Evolutionary conservation across 768 basidiomycete genomes (phyloP).

Genomic region (Termitomyces sp.): DNA sequence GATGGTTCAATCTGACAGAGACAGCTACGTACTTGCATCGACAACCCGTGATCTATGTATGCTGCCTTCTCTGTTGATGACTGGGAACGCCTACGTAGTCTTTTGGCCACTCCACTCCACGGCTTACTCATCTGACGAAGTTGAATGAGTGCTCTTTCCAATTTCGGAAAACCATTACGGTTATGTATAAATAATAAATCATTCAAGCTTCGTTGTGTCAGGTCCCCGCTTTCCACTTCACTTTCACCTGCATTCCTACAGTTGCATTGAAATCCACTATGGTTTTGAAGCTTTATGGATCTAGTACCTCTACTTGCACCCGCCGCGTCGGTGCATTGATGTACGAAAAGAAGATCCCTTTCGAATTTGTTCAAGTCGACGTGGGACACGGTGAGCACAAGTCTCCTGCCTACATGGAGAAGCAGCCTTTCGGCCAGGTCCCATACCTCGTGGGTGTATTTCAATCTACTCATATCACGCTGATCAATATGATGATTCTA

Average conservation of each 20-base stretch:
- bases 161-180: background rate
- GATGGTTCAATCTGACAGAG: background rate
- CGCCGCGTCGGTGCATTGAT: conserved; percentile 48
- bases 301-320: conserved; percentile 41
- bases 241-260: background rate
- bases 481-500: conserved; percentile 10
- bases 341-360: conserved; percentile 56
- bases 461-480: background rate
- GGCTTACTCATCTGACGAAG: background rate
- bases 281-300: conserved; percentile 43
- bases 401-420: conserved; percentile 33
- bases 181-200: background rate
- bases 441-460: conserved; percentile 46
- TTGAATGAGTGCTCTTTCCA: background rate
- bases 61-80: background rate
- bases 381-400: conserved; percentile 46
- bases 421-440: conserved; percentile 66
- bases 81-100: background rate
- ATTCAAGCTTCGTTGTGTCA: background rate
- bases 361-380: conserved; percentile 45
- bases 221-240: background rate
- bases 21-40: background rate
- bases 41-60: background rate
- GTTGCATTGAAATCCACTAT: conserved; percentile 20
- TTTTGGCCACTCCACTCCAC: background rate